Evolutionary conservation across 257 asterid genomes (phyloP).

Genomic region (Linderniella brevidens): DNA sequence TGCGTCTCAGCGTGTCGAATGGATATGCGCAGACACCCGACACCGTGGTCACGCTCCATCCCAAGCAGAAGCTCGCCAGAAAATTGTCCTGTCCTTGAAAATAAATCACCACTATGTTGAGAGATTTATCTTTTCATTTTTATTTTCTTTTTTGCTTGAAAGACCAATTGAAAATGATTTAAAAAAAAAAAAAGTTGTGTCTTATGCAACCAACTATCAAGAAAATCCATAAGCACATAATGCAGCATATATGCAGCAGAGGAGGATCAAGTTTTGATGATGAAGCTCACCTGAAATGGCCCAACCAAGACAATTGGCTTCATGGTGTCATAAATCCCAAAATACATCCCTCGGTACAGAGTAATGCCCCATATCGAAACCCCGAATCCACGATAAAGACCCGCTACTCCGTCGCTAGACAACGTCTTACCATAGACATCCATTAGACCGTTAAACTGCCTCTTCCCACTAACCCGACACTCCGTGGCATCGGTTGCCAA

Average conservation of each 20-base stretch:
- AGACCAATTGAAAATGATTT: too few relatives aligned
- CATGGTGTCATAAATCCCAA: slow-evolving; percentile 88
- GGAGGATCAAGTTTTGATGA: neutral
- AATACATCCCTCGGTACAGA: slow-evolving; percentile 92
- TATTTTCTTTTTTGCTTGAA: too few relatives aligned
- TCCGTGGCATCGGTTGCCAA: slow-evolving; percentile 31
- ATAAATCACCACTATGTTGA: slow-evolving; percentile 8
- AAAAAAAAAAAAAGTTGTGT: too few relatives aligned
- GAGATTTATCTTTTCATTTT: too few relatives aligned
- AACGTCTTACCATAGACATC: slow-evolving; percentile 79
- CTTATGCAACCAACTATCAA: too few relatives aligned
- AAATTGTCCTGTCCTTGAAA: slow-evolving; percentile 59
- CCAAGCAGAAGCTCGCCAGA: slow-evolving; percentile 75
- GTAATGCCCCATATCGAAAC: slow-evolving; percentile 78
- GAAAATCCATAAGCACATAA: too few relatives aligned
- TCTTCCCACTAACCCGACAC: slow-evolving; percentile 22
- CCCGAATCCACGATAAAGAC: slow-evolving; percentile 90
- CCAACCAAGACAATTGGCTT: slow-evolving; percentile 89
- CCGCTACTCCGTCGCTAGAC: slow-evolving; percentile 60
- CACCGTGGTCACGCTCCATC: slow-evolving; percentile 84
- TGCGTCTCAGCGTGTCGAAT: slow-evolving; percentile 74
- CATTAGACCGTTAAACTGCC: slow-evolving; percentile 32
- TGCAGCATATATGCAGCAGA: too few relatives aligned
- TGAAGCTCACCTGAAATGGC: slow-evolving; percentile 38
- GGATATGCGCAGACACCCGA: slow-evolving; percentile 94